Evolutionary conservation across 306 rosid species (phyloP).

Genomic region (Hippophae rhamnoides): DNA sequence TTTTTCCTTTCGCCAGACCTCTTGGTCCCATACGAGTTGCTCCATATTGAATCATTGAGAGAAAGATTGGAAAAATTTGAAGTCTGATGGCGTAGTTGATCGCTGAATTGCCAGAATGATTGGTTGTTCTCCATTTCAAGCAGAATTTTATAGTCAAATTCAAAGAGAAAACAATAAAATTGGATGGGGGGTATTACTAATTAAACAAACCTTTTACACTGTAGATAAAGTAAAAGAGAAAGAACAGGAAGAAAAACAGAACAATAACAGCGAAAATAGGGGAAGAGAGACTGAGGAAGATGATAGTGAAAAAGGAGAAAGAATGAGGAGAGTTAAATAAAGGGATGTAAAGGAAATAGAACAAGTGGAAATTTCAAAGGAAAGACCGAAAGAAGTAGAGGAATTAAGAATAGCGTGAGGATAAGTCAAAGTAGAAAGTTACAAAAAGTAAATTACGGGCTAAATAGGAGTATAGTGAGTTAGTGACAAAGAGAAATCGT

Average conservation of each 20-base stretch:
- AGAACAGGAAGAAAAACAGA: not conserved
- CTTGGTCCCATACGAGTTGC: constrained; percentile 39
- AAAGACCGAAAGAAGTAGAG: constrained; percentile 3
- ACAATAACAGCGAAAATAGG: not conserved
- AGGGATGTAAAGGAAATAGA: not conserved
- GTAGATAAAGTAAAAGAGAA: not conserved
- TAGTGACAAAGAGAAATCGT: too few relatives aligned
- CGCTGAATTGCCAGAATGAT: constrained; percentile 80
- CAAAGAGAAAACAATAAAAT: not conserved
- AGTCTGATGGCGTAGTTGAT: constrained; percentile 61
- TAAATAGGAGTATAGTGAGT: too few relatives aligned
- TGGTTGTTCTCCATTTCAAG: constrained; percentile 51
- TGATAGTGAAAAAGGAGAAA: not conserved
- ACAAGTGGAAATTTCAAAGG: constrained; percentile 24
- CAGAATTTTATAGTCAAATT: not conserved
- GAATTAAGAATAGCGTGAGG: constrained; percentile 30
- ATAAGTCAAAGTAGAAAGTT: constrained; percentile 26
- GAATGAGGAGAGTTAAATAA: constrained; percentile 11
- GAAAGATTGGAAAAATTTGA: constrained; percentile 50
- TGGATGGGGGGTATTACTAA: constrained; percentile 6
- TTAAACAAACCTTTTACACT: not conserved
- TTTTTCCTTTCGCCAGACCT: constrained; percentile 49
- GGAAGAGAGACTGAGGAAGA: not conserved
- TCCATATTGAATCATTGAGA: constrained; percentile 78
- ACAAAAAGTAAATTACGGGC: not conserved